Conservation (phyloP, 306 rosid species). For the Acacia melanoxylon region DNA sequence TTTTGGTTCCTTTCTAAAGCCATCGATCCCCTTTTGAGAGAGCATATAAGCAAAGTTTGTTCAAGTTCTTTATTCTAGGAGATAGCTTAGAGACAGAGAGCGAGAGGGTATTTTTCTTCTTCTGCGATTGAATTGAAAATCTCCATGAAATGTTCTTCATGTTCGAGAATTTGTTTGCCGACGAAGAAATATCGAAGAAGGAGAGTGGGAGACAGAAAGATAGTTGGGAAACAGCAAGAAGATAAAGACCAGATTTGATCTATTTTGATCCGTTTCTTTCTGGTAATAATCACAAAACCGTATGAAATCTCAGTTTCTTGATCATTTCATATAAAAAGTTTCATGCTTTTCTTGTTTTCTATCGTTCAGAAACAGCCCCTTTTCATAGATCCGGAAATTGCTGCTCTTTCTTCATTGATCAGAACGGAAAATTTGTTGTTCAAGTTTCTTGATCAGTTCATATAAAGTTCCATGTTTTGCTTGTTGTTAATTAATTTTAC, state of each 20-base stretch:
- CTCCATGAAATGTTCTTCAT: slow-evolving; percentile 70
- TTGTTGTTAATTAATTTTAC: neutral
- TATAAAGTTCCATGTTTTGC: no score
- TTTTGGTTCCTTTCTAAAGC: slow-evolving; percentile 46
- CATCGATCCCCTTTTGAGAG: neutral
- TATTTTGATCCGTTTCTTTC: slow-evolving; percentile 58
- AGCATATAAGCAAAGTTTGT: neutral
- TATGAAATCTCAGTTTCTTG: neutral
- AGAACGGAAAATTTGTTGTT: slow-evolving; percentile 3
- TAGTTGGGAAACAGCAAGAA: slow-evolving; percentile 37
- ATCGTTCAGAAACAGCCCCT: slow-evolving; percentile 6
- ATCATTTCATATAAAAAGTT: neutral
- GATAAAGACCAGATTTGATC: slow-evolving; percentile 24
- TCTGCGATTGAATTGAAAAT: slow-evolving; percentile 14
- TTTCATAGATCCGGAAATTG: neutral
- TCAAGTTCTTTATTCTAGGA: neutral
- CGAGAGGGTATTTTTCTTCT: slow-evolving; percentile 22
- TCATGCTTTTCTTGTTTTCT: slow-evolving; percentile 11
- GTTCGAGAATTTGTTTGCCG: slow-evolving; percentile 51
- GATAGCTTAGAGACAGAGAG: slow-evolving; percentile 22
- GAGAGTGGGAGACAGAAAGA: slow-evolving; percentile 91
- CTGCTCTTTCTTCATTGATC: slow-evolving; percentile 11
- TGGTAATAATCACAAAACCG: slow-evolving; percentile 39
- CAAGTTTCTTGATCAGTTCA: neutral
- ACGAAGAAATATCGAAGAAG: slow-evolving; percentile 73